A percentile compares a stretch with the other conserved stretches of the same genome.
Conservation (phyloP, 805 yeast genomes). For the Pichia paraexigua region DNA sequence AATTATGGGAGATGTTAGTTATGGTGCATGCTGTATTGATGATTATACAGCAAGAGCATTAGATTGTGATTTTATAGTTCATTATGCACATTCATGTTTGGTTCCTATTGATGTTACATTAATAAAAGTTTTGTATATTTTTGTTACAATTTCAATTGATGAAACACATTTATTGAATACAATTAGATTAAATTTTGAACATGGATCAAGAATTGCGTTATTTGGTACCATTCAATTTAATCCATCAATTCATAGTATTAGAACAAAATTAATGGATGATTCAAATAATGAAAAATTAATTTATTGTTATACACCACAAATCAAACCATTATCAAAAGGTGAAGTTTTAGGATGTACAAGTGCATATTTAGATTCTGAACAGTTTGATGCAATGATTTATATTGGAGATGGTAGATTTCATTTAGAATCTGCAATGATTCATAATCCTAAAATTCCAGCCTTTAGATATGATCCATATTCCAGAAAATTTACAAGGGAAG, state of each 20-base stretch:
- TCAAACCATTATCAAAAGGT: conserved; percentile 86
- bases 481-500: conserved; percentile 81
- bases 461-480: conserved; percentile 93
- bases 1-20: conserved; percentile 98
- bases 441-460: conserved; percentile 88
- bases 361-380: conserved; percentile 59
- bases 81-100: conserved; percentile 94
- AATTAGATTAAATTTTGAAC: conserved; percentile 55
- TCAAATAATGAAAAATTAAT: conserved; percentile 35
- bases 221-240: conserved; percentile 97
- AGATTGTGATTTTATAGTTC: conserved; percentile 91
- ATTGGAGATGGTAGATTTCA: conserved; percentile 97
- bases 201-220: conserved; percentile 64
- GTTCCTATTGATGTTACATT: conserved; percentile 91
- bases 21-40: conserved; percentile 98
- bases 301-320: conserved; percentile 78
- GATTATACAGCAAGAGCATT: conserved; percentile 90
- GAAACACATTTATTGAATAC: conserved; percentile 76
- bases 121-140: conserved; percentile 88
- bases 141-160: conserved; percentile 88
- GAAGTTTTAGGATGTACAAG: conserved; percentile 97
- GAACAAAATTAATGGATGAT: conserved; percentile 44
- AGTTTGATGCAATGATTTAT: conserved; percentile 74
- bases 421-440: conserved; percentile 93
- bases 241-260: conserved; percentile 80